These are phyloP conservation scores for Cyclotella cryptica DNA, from an alignment of 108 stramenopile genomes.

Conservation along the genomic window DNA sequence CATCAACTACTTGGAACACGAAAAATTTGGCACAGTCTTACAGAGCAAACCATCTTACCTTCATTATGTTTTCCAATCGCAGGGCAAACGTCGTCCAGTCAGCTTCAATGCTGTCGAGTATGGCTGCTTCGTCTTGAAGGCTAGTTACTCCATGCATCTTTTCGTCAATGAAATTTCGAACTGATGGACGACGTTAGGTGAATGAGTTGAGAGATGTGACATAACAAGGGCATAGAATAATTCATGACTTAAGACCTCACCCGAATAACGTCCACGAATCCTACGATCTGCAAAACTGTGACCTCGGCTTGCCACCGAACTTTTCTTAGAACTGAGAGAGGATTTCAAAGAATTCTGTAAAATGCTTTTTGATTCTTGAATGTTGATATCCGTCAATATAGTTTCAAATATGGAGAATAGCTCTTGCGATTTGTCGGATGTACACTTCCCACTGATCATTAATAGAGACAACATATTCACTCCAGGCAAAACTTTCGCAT, in stretches of 20 bases:
- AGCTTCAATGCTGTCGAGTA: conserved; percentile 70
- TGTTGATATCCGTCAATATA: conserved; percentile 57
- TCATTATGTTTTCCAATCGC: conserved; percentile 65
- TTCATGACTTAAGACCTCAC: not conserved
- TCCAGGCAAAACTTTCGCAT: conserved; percentile 61
- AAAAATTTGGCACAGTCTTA: not conserved
- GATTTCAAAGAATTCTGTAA: conserved; percentile 45
- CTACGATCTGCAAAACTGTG: conserved; percentile 42
- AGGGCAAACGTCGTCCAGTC: conserved; percentile 71
- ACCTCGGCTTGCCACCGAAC: conserved; percentile 39
- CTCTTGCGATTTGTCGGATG: conserved; percentile 63
- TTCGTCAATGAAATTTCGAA: conserved; percentile 72
- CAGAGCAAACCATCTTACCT: conserved; percentile 17
- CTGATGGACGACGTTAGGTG: not conserved
- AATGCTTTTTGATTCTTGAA: conserved; percentile 43
- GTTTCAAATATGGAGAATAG: conserved; percentile 76
- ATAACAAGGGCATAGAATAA: not conserved
- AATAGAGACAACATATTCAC: conserved; percentile 74
- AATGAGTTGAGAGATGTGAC: not conserved
- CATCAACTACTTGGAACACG: not conserved
- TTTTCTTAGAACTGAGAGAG: conserved; percentile 46
- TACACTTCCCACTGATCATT: conserved; percentile 71
- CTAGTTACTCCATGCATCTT: conserved; percentile 80
- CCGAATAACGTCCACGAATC: conserved; percentile 58
- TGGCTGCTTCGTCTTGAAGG: conserved; percentile 54